Conservation (phyloP, 352 stramenopile species). For the Phytophthora podocarpi region DNA sequence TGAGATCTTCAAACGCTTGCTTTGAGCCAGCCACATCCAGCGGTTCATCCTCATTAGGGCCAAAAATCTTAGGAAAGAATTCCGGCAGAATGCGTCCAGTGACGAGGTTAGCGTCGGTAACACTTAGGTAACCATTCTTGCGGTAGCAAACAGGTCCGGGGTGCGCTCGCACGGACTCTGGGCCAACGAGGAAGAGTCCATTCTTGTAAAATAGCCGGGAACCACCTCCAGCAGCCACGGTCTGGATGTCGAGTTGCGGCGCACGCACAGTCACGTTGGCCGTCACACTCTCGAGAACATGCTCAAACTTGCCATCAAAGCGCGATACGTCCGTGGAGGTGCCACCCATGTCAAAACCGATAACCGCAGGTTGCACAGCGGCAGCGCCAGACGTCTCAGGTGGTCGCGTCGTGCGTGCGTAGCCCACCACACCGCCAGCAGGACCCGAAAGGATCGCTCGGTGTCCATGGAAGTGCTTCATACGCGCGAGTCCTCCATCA, state of each 20-base stretch:
- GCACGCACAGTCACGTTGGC: conserved; percentile 97
- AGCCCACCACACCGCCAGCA: conserved; percentile 96
- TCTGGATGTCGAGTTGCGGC: conserved; percentile 99
- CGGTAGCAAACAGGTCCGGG: conserved; percentile 97
- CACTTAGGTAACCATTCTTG: conserved; percentile 95
- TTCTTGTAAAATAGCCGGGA: conserved; percentile 97
- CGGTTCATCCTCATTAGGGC: conserved; percentile 96
- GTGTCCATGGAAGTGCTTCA: conserved; percentile 94
- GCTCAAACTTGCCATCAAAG: conserved; percentile 96
- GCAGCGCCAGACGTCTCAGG: conserved; percentile 31
- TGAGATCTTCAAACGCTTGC: conserved; percentile 92
- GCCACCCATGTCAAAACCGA: conserved; percentile 99
- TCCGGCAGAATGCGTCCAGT: conserved; percentile 96
- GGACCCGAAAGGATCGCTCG: conserved; percentile 94
- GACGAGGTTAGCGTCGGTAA: conserved; percentile 99
- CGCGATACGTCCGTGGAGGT: conserved; percentile 98
- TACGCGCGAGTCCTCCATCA: conserved; percentile 96
- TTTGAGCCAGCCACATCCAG: conserved; percentile 95
- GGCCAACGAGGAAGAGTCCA: conserved; percentile 97
- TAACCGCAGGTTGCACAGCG: conserved; percentile 57
- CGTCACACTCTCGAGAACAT: conserved; percentile 98
- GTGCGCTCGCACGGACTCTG: conserved; percentile 96
- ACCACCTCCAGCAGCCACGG: conserved; percentile 96
- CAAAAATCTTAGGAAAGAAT: conserved; percentile 99
- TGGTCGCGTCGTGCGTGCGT: conserved; percentile 93